phyloP scores from a whole-genome alignment of 305 asterid genomes.

The Fraxinus dipetala region DNA sequence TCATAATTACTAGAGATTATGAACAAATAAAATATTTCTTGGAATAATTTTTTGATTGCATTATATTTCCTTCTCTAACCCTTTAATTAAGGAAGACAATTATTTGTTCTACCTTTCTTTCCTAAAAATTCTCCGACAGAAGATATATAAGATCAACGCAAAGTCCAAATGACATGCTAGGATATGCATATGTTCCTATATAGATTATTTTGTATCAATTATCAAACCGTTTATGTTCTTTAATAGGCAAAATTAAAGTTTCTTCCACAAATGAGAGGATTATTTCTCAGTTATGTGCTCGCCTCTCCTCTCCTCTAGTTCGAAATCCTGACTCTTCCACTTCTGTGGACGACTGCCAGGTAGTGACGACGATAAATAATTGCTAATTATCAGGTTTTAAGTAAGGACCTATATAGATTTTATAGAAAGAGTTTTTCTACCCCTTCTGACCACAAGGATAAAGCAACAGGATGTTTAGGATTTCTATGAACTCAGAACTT shows the following conservation, averaged over 20 bases:
- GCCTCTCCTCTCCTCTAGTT: not conserved
- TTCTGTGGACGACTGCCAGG: not conserved
- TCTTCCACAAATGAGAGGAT: not conserved
- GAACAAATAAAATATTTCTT: not conserved
- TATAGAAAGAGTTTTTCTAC: not conserved
- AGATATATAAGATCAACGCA: not conserved
- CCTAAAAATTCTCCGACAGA: not conserved
- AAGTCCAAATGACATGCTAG: not conserved
- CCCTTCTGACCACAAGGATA: not conserved
- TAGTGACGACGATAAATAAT: not conserved
- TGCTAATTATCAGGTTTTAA: not conserved
- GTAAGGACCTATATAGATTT: not conserved
- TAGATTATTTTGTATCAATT: not conserved
- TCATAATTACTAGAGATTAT: not conserved
- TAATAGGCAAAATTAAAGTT: not conserved
- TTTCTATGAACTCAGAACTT: constrained; percentile 7
- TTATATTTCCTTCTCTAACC: not conserved
- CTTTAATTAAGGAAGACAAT: not conserved
- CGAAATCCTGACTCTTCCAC: not conserved
- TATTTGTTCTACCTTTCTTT: not conserved
- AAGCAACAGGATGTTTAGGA: constrained; percentile 15
- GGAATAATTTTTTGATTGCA: not conserved
- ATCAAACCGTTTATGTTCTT: not conserved
- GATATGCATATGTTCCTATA: not conserved
- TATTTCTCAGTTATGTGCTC: not conserved